A percentile compares a stretch with the other conserved stretches of the same genome.
These are phyloP conservation scores for Exobasidium cylindrosporum DNA, from an alignment of 1,284 basidiomycete genomes.

Conservation along the genomic window DNA sequence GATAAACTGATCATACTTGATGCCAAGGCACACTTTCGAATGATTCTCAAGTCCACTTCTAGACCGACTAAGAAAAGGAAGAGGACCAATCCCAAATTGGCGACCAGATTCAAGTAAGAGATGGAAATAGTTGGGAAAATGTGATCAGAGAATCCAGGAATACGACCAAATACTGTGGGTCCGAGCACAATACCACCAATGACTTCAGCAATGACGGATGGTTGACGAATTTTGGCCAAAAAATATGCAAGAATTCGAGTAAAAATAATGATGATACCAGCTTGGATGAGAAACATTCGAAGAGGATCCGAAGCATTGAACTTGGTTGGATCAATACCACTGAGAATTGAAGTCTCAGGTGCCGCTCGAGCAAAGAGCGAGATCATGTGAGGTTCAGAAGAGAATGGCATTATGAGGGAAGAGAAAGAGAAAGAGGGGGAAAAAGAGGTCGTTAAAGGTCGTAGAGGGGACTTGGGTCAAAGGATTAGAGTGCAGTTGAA, in stretches of 20 bases:
- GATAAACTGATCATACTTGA: constrained; percentile 60
- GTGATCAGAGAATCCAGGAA: constrained; percentile 47
- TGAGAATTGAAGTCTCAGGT: constrained; percentile 59
- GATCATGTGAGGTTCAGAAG: background rate
- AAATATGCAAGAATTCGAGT: constrained; percentile 68
- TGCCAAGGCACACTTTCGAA: constrained; percentile 59
- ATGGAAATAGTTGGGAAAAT: constrained; percentile 60
- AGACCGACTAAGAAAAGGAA: constrained; percentile 81
- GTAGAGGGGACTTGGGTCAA: too few species aligned
- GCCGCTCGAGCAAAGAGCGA: constrained; percentile 23
- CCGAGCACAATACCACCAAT: constrained; percentile 73
- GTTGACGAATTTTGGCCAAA: constrained; percentile 71
- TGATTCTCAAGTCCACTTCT: constrained; percentile 77
- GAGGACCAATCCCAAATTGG: constrained; percentile 72
- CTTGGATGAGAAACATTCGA: constrained; percentile 78
- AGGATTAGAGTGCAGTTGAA: too few species aligned
- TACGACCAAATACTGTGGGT: constrained; percentile 47
- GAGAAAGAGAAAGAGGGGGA: background rate
- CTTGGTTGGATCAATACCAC: constrained; percentile 65
- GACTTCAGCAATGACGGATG: constrained; percentile 82
- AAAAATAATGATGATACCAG: constrained; percentile 67
- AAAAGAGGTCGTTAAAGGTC: background rate
- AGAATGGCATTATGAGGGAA: background rate
- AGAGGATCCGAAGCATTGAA: constrained; percentile 69
- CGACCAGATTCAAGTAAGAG: constrained; percentile 78